Evolutionary conservation across 352 stramenopile species (phyloP), one percentile per base, ranked within the genome.

Genomic region (Globisporangium radiosum): DNA sequence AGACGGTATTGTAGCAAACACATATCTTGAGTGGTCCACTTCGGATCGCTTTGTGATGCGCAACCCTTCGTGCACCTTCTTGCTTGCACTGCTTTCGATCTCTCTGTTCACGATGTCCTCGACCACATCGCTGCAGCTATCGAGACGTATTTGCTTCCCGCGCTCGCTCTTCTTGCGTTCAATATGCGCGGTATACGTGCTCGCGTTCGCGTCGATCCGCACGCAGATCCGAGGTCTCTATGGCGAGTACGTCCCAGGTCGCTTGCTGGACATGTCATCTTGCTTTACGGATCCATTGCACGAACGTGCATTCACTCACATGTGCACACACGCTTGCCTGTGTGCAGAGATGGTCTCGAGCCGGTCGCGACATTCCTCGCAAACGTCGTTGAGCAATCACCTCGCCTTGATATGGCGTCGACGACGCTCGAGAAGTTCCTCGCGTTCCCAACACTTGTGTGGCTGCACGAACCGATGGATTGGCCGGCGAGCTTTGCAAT

Each of bases 171-270:
- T 87, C 64, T 61, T 87, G 15, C 71, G 70, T 38, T 64, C 61
- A 7, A 51, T 87, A 54, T 85, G 71, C 47, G 57, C 45, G 1
- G 62, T 90, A 47, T 88, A 90, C 51, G 62, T 59, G 13, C 52
- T 48, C 39, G 86, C 90, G 10, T 96, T 95, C 54, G 71, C 76
- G 14, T 96, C 87, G 3, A 92, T 94, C 57, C 87, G 78, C 48
- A 49, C 68, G 7, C 87, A 97, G 72, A 87, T 87, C 50, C 79
- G 71, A n/a, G 85, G 87, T 36, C 78, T 97, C 19, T 85, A 87
- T 53, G 83, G 84, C 57, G 60, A 69, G 66, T 90, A 76, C 39
- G 83, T 85, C 7, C 62, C 51, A 25, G 6, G 42, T 14, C 4
- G 4, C 4, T 47, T 47, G 42, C 15, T 47, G 10, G 10, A n/a